phyloP scores from a whole-genome alignment of 179 eudicot genomes.

The Silene coronaria region DNA sequence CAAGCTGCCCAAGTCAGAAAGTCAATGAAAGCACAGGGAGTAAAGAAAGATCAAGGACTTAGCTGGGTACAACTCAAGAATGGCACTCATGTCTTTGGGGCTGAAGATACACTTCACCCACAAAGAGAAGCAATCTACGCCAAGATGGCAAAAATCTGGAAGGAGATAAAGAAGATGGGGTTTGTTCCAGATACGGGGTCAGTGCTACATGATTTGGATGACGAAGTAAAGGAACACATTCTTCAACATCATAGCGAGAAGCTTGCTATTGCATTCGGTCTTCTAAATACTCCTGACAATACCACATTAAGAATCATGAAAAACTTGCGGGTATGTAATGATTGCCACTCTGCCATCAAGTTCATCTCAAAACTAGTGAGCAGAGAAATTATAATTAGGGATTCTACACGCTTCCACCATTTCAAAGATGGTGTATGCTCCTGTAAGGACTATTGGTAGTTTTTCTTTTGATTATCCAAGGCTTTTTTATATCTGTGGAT shows the following conservation, averaged over 20 bases:
- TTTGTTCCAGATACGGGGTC: constrained; percentile 36
- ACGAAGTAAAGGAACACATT: constrained; percentile 40
- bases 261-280: constrained; percentile 42
- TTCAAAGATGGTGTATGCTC: constrained; percentile 43
- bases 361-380: constrained; percentile 42
- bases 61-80: constrained; percentile 41
- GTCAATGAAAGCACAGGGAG: constrained; percentile 39
- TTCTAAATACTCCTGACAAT: constrained; percentile 38
- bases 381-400: constrained; percentile 44
- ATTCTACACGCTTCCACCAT: constrained; percentile 46
- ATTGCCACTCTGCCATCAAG: constrained; percentile 45
- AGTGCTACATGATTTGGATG: constrained; percentile 47
- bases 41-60: constrained; percentile 46
- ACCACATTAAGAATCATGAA: constrained; percentile 43
- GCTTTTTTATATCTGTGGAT: neutral
- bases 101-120: constrained; percentile 39
- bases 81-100: constrained; percentile 40
- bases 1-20: constrained; percentile 41
- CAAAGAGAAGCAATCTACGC: constrained; percentile 33
- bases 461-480: neutral
- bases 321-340: constrained; percentile 44
- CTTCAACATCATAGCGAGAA: constrained; percentile 47
- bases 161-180: constrained; percentile 44
- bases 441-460: constrained; percentile 43
- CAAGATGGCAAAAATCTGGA: constrained; percentile 38